Evolutionary conservation across 352 stramenopile species (phyloP), one percentile per base, ranked within the genome.

Genomic region (Phytopythium sindhum): DNA sequence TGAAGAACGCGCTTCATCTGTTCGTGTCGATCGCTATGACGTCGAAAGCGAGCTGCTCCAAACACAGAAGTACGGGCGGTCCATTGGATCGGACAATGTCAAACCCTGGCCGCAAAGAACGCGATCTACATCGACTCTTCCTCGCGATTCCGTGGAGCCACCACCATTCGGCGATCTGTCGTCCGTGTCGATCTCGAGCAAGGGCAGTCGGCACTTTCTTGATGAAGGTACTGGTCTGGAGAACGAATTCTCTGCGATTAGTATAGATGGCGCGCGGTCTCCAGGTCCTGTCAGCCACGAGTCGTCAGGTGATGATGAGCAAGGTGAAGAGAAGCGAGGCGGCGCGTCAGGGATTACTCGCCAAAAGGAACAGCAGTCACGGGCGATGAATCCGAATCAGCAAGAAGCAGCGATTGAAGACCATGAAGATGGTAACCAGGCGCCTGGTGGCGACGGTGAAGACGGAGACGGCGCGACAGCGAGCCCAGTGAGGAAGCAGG

Each of bases 111-210:
- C 21, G 51, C 67, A 33, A 31, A 67, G 39, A 28, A 68, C 57
- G 24, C 28, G 31, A 17, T 11, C 5, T 35, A 23, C 33, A 28
- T 50, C 45, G 6, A 26, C 24, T 9, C n/a, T 61, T 5, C 64
- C n/a, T 26, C 35, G 31, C 11, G 28, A 58, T 29, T 21, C 33
- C 15, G 50, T 19, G 6, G 56, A 52, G 6, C 37, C 61, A 5
- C 51, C 63, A 42, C 87, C 81, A 60, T 91, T 91, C 65, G 83
- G 82, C 37, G 77, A 78, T n/a, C 72, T 91, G 14, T 91, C 83
- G 19, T 91, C 83, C 0, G 83, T 91, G 21, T 86, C 84, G 5
- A 73, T 78, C n/a, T 72, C 75, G 10, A 88, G 73, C 48, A 71
- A 81, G 29, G 75, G 72, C 26, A 89, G 80, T 29, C 75, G 84